Evolutionary conservation across 2,329 filamentous ascomycete species (phyloP).

Genomic region (Penicillium corylophilum): DNA sequence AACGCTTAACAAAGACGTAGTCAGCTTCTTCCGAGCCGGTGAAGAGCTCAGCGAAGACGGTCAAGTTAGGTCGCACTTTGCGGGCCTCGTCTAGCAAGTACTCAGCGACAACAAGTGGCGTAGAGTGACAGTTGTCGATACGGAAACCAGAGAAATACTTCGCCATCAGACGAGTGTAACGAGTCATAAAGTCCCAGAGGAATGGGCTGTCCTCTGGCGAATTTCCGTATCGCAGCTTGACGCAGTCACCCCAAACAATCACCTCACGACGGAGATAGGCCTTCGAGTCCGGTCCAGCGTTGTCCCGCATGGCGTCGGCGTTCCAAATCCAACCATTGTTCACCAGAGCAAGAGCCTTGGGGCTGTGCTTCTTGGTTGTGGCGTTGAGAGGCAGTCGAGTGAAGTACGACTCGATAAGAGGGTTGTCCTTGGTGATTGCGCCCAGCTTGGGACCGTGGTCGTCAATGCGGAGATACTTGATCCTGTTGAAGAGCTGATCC

Average conservation of each 20-base stretch:
- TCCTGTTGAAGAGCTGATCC: slow-evolving; percentile 88
- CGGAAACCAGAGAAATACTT: slow-evolving; percentile 94
- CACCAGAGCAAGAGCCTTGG: slow-evolving; percentile 74
- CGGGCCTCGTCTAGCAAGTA: slow-evolving; percentile 94
- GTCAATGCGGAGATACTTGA: slow-evolving; percentile 93
- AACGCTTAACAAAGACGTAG: slow-evolving; percentile 88
- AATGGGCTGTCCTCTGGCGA: slow-evolving; percentile 82
- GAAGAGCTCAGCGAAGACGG: slow-evolving; percentile 92
- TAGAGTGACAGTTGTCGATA: slow-evolving; percentile 98
- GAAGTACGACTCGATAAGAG: slow-evolving; percentile 92
- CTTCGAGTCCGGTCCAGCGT: slow-evolving; percentile 82
- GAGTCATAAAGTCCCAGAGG: slow-evolving; percentile 93
- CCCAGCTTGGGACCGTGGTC: slow-evolving; percentile 85
- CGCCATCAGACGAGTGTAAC: slow-evolving; percentile 87
- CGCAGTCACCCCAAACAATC: slow-evolving; percentile 97
- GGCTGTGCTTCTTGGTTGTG: slow-evolving; percentile 71
- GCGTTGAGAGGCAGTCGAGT: slow-evolving; percentile 80
- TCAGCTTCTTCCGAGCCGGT: slow-evolving; percentile 95
- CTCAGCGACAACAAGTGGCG: slow-evolving; percentile 89
- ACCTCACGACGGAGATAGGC: slow-evolving; percentile 96
- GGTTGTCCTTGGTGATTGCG: slow-evolving; percentile 70
- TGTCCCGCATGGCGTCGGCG: slow-evolving; percentile 89
- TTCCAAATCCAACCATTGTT: slow-evolving; percentile 99
- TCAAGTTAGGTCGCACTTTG: slow-evolving; percentile 79
- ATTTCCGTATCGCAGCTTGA: slow-evolving; percentile 88